A percentile compares a stretch with the other conserved stretches of the same genome.
Evolutionary conservation across 805 yeast genomes (phyloP).

Genomic region (Candida boidinii): DNA sequence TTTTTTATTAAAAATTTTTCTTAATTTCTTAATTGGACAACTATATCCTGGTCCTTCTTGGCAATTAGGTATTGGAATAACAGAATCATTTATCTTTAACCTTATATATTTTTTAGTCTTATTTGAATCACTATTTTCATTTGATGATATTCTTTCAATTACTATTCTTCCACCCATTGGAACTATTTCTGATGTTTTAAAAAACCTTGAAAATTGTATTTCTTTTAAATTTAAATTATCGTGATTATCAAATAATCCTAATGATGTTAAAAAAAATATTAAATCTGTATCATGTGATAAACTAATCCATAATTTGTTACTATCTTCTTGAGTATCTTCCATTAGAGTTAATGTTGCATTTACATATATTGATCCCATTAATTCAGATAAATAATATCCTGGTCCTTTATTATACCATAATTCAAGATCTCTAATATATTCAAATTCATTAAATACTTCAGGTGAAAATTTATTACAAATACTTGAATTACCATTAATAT

Average conservation of each 20-base stretch:
- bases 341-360: conserved; percentile 28
- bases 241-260: conserved; percentile 44
- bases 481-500: conserved; percentile 56
- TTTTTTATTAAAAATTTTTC: conserved; percentile 13
- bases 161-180: conserved; percentile 53
- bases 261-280: conserved; percentile 50
- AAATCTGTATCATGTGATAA: conserved; percentile 73
- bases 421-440: conserved; percentile 50
- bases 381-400: conserved; percentile 49
- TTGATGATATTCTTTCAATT: conserved; percentile 40
- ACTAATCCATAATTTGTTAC: conserved; percentile 45
- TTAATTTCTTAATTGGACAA: conserved; percentile 29
- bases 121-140: conserved; percentile 4
- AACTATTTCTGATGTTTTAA: conserved; percentile 34
- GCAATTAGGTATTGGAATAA: conserved; percentile 40
- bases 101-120: conserved; percentile 31
- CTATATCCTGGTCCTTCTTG: conserved; percentile 47
- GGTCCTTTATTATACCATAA: conserved; percentile 57
- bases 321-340: conserved; percentile 13
- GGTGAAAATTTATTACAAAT: conserved; percentile 63
- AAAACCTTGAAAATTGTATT: conserved; percentile 35
- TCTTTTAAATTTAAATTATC: conserved; percentile 34
- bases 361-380: conserved; percentile 54
- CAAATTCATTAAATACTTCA: conserved; percentile 55
- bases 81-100: conserved; percentile 44